These are phyloP conservation scores for Citrus australasica DNA, from an alignment of 345 rosid genomes.

Conservation along the genomic window DNA sequence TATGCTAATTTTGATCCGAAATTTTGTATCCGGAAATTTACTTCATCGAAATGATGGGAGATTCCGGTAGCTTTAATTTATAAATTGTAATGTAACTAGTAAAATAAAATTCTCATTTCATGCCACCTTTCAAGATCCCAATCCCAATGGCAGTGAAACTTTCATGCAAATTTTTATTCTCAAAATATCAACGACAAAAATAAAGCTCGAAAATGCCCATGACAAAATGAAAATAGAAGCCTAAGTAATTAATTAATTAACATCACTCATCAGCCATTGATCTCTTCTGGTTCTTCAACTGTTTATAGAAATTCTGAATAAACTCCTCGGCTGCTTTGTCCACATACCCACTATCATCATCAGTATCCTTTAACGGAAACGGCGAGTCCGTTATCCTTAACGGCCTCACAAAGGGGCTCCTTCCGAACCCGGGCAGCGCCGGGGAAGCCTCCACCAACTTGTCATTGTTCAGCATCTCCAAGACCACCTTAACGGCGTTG, in stretches of 20 bases:
- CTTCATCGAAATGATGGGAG: background rate
- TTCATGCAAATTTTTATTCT: background rate
- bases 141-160: background rate
- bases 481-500: conserved; percentile 44
- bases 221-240: background rate
- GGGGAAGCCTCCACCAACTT: conserved; percentile 60
- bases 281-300: conserved; percentile 54
- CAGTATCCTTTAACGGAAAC: conserved; percentile 52
- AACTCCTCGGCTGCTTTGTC: conserved; percentile 86
- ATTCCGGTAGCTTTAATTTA: too few relatives aligned
- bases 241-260: background rate
- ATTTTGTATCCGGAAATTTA: background rate
- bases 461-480: conserved; percentile 55
- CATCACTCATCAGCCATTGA: conserved; percentile 7
- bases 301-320: conserved; percentile 67
- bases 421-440: conserved; percentile 69
- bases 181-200: conserved; percentile 8
- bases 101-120: background rate
- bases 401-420: conserved; percentile 73
- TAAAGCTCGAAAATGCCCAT: conserved; percentile 1
- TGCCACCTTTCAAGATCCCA: background rate
- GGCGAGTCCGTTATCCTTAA: conserved; percentile 95
- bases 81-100: too few relatives aligned
- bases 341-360: conserved; percentile 45
- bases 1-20: background rate